Evolutionary conservation across 495 filamentous ascomycete genomes (phyloP), one percentile per base, ranked within the genome.

Genomic region (Podospora pseudocomata): DNA sequence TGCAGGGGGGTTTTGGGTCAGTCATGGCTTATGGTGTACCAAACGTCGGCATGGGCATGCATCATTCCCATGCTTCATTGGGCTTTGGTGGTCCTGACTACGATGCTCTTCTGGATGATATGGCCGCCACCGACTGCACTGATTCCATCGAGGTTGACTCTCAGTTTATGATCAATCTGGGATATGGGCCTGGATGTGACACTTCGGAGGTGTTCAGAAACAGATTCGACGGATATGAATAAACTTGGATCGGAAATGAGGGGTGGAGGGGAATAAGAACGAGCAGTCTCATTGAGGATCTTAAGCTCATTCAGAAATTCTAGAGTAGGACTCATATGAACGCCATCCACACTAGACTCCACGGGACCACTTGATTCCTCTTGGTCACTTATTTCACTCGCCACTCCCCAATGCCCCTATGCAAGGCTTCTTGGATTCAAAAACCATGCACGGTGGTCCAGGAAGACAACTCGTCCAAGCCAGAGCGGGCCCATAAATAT

Each of bases 61-160:
- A 69, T 55, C 32, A 65, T 67, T 16, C 68, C 66, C 20, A 54
- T 65, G n/a, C 39, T 69, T 7, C 70, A 18, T 19, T 63, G 19
- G 69, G 62, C n/a, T 66, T 74, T 27, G 68, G 64, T 4, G 44
- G 53, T 39, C 55, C 67, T 20, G 85, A 87, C 58, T 79, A 86
- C 30, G 88, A 90, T 64, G 82, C 86, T 3, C 85, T 89, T 44
- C 83, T 89, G 71, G 85, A 88, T 71, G 87, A 90, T 57, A 79
- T 90, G 3, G 85, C 85, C n/a, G 84, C 86, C 61, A 81, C 88
- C 11, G 88, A 90, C 69, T 85, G 84, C 26, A 85, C 83, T 7
- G 86, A 88, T 68, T 83, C 83, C 79, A 80, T 83, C 0, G 83
- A 76, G 26, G 68, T 72, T 13, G 73, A 78, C 49, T 57, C 75